Evolutionary conservation across 2,329 filamentous ascomycete species (phyloP).

Genomic region (Aspergillus pseudotamarii): DNA sequence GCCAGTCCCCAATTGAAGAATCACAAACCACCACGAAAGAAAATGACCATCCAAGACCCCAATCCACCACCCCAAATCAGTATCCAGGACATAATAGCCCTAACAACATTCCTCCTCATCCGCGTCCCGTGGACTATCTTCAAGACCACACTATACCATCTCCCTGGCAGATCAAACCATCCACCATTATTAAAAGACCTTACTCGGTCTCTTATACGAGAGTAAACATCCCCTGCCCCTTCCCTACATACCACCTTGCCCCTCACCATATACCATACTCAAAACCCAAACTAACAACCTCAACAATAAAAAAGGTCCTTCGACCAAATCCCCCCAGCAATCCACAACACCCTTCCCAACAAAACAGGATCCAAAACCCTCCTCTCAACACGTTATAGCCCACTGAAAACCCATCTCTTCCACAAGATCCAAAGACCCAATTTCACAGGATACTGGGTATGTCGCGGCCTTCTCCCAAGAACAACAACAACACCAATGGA

Average conservation of each 20-base stretch:
- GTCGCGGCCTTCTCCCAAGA: conserved; percentile 13
- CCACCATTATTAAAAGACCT: background rate
- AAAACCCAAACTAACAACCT: background rate
- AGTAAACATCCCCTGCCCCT: background rate
- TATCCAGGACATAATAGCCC: background rate
- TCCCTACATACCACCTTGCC: background rate
- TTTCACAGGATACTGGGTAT: conserved; percentile 19
- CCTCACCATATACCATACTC: background rate
- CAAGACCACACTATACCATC: background rate
- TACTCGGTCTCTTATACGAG: background rate
- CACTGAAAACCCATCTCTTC: conserved; percentile 14
- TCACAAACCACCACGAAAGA: background rate
- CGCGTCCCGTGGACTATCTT: background rate
- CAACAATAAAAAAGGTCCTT: background rate
- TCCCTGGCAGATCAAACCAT: background rate
- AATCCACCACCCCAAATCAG: background rate
- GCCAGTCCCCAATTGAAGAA: background rate
- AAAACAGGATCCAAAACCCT: conserved; percentile 7
- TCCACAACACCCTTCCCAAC: conserved; percentile 10
- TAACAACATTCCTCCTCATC: background rate
- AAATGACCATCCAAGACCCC: background rate
- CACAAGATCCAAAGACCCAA: conserved; percentile 5
- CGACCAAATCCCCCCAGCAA: conserved; percentile 5
- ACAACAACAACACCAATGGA: background rate
- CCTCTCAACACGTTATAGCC: conserved; percentile 16